These are phyloP conservation scores for Rutidosis leptorrhynchoides DNA, from an alignment of 129 eudicot species.

Conservation along the genomic window DNA sequence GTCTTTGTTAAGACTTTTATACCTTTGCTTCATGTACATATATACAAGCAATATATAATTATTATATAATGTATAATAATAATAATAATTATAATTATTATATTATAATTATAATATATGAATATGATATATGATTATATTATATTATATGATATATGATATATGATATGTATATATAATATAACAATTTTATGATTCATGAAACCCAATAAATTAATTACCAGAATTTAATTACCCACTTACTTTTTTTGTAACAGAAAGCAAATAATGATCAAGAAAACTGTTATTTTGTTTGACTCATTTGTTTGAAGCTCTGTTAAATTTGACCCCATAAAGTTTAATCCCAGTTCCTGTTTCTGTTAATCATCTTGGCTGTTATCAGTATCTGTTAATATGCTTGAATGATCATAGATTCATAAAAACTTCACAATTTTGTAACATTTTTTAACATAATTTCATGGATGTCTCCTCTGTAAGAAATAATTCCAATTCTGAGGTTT, in stretches of 20 bases:
- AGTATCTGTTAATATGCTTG: slow-evolving; percentile 3
- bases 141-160: too few relatives aligned
- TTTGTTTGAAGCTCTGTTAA: neutral
- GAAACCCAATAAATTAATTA: slow-evolving; percentile 3
- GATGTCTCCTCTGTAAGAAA: slow-evolving; percentile 12
- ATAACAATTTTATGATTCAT: neutral
- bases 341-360: neutral
- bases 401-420: neutral
- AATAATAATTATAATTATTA: too few relatives aligned
- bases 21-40: neutral
- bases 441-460: slow-evolving; percentile 24
- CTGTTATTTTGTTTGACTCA: slow-evolving; percentile 25
- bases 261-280: slow-evolving; percentile 31
- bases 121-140: too few relatives aligned
- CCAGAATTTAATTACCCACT: slow-evolving; percentile 7
- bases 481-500: slow-evolving; percentile 15
- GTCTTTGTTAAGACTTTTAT: neutral
- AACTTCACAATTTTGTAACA: neutral
- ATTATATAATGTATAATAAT: too few relatives aligned
- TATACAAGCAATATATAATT: too few relatives aligned
- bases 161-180: too few relatives aligned
- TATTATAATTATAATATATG: too few relatives aligned
- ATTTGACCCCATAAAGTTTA: neutral
- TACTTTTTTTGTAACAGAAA: slow-evolving; percentile 25
- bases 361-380: neutral